Evolutionary conservation across 768 basidiomycete genomes (phyloP), one percentile per base, ranked within the genome.

Genomic region (Lenzites betulinus): DNA sequence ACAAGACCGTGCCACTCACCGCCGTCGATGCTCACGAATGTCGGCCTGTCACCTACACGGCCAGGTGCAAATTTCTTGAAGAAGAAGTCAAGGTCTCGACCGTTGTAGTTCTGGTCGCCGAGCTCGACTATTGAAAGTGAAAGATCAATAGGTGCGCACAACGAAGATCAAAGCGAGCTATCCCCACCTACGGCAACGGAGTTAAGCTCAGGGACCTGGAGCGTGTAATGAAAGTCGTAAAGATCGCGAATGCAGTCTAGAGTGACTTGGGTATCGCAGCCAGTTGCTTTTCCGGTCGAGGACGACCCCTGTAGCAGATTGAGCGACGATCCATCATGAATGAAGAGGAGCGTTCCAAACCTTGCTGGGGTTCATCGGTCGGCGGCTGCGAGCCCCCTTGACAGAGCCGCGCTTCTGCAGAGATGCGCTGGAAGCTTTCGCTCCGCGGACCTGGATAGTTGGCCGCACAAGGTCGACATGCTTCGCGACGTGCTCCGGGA

Each of bases 381-480:
- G n/a, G 30, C 30, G 30, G 4, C 30, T 33, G 6, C 30, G 4
- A 33, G 30, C 11, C 30, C 38, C 38, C 15, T 13, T 15, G 18
- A 3, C 38, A 39, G 38, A 39, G 38, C n/a, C n/a, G n/a, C 38
- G 38, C 38, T 39, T 39, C 38, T 15, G 38, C 3, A 22, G 25
- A 22, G 44, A 12, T 22, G 11, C 13, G 22, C 22, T 2, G 15
- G 44, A 25, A 6, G 44, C 22, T 20, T 5, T 41, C 5, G 25
- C n/a, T 2, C 23, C 25, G 48, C 76, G 74, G 65, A 90, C 90
- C 70, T 84, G 82, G 1, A 87, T 87, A 0, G 89, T 90, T 0
- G 89, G 89, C 58, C 87, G 85, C 30, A 90, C 76, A 33, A 90
- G 71, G 26, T 89, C 87, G 51, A 90, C 71, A 66, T 89, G 87